These are phyloP conservation scores for Rhizopogon vulgaris DNA, from an alignment of 768 basidiomycete species.

Conservation along the genomic window DNA sequence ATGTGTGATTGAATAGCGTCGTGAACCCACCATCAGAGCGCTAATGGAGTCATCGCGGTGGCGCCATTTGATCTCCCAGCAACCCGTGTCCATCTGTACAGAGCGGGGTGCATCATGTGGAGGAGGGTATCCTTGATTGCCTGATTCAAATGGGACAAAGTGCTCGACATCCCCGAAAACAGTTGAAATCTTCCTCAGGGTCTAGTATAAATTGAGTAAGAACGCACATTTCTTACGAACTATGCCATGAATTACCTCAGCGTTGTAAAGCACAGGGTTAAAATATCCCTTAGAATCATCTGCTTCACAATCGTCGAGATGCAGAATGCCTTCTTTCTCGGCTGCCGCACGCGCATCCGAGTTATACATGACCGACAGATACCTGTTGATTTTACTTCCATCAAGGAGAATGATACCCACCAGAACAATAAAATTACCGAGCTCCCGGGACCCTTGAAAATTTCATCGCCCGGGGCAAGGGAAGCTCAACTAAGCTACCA, in stretches of 20 bases:
- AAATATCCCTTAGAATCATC: conserved; percentile 35
- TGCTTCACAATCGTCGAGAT: conserved; percentile 28
- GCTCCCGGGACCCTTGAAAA: conserved; percentile 46
- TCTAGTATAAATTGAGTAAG: conserved; percentile 28
- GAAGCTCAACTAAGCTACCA: conserved; percentile 33
- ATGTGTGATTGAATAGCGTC: conserved; percentile 1
- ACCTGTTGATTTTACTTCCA: conserved; percentile 16
- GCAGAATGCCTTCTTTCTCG: conserved; percentile 1
- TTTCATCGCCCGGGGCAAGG: conserved; percentile 56
- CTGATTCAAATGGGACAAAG: conserved; percentile 29
- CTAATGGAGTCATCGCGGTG: conserved; percentile 70
- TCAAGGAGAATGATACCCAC: conserved; percentile 16
- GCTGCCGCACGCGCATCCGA: conserved; percentile 37
- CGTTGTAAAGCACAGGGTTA: conserved; percentile 54
- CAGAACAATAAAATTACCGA: conserved; percentile 34
- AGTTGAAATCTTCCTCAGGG: conserved; percentile 42
- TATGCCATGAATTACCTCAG: conserved; percentile 35
- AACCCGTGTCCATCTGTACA: conserved; percentile 47
- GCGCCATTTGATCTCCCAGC: conserved; percentile 78
- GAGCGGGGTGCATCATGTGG: conserved; percentile 57
- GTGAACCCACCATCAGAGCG: conserved; percentile 57
- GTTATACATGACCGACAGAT: conserved; percentile 47
- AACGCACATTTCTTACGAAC: neutral
- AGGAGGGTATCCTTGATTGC: conserved; percentile 25
- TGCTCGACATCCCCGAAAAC: conserved; percentile 64